Base-by-base conservation (phyloP, 805 yeast species). In the Yarrowia sp. region DNA sequence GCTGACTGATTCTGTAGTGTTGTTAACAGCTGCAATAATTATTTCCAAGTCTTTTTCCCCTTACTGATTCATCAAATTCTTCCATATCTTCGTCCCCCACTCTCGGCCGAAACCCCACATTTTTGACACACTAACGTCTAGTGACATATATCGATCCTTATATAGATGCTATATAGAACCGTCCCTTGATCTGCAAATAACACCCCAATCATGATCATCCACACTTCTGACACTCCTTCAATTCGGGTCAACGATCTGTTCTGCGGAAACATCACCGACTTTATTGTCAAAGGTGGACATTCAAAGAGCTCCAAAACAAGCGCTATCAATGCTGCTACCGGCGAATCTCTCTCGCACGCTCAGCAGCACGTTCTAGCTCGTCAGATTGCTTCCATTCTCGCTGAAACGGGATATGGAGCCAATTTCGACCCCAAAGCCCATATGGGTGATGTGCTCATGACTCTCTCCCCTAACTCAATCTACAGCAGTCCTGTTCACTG, bases 21-120 rank as follows among this genome's bases (percentile, higher is more conserved):
- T 19, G 19, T 1, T 19, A 19, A 19, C 19, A 19, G 19, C 1
- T 19, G 19, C 19, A 19, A 19, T 19, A 19, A 19, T 19, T 1
- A 19, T 19, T 19, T 19, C 19, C 19, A 19, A 19, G 19, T 19
- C 16, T 45, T 45, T 45, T 19, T 19, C 4, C 49, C 49, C 5
- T 8, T 16, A 8, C 10, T 45, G 9, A 16, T 14, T 32, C 26
- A 8, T 2, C 49, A 38, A 5, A 38, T 38, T 11, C 15, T 32
- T 3, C 14, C 1, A 26, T n/a, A 12, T 10, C n/a, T 2, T 0
- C 15, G 32, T n/a, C 22, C 42, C 32, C 8, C 56, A 3, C n/a
- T 53, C 43, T 53, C 58, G 58, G 58, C 58, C 58, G 58, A 53
- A 38, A 53, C 58, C 58, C 58, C 58, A 53, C 58, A 50, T 50